A percentile compares a stretch with the other conserved stretches of the same genome.
phyloP scores from a whole-genome alignment of 257 asterid species.

The Fraxinus pennsylvanica region DNA sequence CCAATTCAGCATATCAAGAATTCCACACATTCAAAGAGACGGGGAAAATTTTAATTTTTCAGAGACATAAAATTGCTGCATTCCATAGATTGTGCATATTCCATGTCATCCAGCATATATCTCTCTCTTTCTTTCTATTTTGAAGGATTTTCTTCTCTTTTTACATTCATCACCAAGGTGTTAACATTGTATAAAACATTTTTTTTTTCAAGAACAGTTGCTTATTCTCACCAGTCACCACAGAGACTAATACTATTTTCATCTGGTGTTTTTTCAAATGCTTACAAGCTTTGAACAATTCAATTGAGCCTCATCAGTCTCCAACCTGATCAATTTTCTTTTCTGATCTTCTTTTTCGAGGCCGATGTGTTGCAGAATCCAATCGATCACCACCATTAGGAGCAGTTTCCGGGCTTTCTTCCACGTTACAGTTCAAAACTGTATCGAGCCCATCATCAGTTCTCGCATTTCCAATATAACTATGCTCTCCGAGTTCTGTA shows the following conservation, averaged over 20 bases:
- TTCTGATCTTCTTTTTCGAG: slow-evolving; percentile 38
- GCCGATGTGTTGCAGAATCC: slow-evolving; percentile 20
- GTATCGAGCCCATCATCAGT: slow-evolving; percentile 79
- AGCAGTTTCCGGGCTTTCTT: slow-evolving; percentile 22
- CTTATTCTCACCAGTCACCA: neutral
- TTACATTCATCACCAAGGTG: neutral
- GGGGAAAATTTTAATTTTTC: neutral
- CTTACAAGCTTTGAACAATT: neutral
- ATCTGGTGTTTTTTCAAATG: neutral
- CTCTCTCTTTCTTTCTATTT: neutral
- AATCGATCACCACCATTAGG: slow-evolving; percentile 19
- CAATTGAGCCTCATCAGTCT: slow-evolving; percentile 16
- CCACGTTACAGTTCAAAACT: slow-evolving; percentile 47
- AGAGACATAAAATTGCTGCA: neutral
- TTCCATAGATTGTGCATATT: neutral
- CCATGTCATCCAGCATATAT: slow-evolving; percentile 1
- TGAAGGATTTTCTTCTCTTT: neutral
- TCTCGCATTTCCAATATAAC: slow-evolving; percentile 12
- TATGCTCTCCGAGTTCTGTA: slow-evolving; percentile 33
- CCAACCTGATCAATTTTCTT: slow-evolving; percentile 31
- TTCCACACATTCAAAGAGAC: neutral
- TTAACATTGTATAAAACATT: neutral
- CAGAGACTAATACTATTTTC: neutral
- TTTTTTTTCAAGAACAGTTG: neutral
- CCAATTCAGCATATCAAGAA: neutral